Evolutionary conservation across 1,139 yeast species (phyloP).

Genomic region (Yamadazyma dushanensis): DNA sequence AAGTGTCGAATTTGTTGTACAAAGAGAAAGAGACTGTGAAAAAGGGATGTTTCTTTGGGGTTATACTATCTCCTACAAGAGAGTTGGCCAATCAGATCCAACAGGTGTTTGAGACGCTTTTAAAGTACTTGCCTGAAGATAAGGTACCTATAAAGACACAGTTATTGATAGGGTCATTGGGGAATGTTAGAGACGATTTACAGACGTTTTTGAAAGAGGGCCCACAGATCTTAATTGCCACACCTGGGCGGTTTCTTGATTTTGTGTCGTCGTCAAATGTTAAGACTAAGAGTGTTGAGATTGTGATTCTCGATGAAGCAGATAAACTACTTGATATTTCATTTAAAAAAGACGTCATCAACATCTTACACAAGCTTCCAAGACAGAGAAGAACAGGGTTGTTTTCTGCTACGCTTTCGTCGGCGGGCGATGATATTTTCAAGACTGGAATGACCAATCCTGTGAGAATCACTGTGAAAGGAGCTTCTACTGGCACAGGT

Average conservation of each 20-base stretch:
- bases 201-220: conserved; percentile 50
- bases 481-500: conserved; percentile 29
- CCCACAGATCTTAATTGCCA: conserved; percentile 83
- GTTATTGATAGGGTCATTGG: conserved; percentile 76
- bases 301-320: conserved; percentile 87
- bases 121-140: conserved; percentile 60
- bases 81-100: conserved; percentile 87
- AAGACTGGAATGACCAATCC: conserved; percentile 89
- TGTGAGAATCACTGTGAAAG: conserved; percentile 74
- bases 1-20: conserved; percentile 39
- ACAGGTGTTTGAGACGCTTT: conserved; percentile 58
- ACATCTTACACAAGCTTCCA: conserved; percentile 68
- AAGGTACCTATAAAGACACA: conserved; percentile 55
- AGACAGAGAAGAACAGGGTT: conserved; percentile 92
- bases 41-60: conserved; percentile 67
- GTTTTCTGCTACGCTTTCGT: conserved; percentile 85
- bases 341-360: conserved; percentile 67
- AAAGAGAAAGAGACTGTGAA: conserved; percentile 34
- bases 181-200: conserved; percentile 72
- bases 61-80: conserved; percentile 86
- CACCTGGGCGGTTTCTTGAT: conserved; percentile 89
- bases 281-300: conserved; percentile 62
- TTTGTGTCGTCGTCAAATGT: conserved; percentile 56
- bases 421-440: conserved; percentile 71
- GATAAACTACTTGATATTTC: conserved; percentile 82